Evolutionary conservation across 768 basidiomycete genomes (phyloP), one percentile per base, ranked within the genome.

Genomic region (Termitomyces sp.): DNA sequence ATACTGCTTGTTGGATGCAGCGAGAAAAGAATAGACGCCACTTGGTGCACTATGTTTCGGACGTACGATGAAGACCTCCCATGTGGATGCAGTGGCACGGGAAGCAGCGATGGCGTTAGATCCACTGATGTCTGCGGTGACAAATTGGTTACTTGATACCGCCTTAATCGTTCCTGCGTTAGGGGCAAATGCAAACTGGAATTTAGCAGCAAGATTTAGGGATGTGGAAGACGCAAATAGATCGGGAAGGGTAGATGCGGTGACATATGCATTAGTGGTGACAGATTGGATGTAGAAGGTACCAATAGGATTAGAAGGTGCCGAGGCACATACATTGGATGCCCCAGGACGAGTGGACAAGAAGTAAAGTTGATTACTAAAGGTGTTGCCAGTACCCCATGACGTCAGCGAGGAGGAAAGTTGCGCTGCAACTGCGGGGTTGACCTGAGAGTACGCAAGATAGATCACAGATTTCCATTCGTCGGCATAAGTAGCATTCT

Each of bases 381-480:
- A 69, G 3, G 68, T 67, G 44, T 70, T 73, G 6, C 70, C 71
- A 3, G 64, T 61, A 17, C 72, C 72, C 72, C 72, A 73, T 3
- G 54, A 62, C 27, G 70, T 70, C 27, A 73, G 64, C 5, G 61
- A 60, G 5, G 68, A 52, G 11, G 72, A 73, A 40, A 64, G 68
- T 40, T 58, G 48, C 17, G 67, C 68, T 4, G 72, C 70, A 3
- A 55, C 57, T 32, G 60, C 56, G 5, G 72, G 66, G 34, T 64
- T 62, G 16, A 64, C 59, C 50, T 70, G 66, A 14, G 68, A 68
- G 54, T 68, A 69, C 10, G 70, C 72, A 55, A 67, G 65, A 49
- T 73, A 67, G 48, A 73, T 73, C 42, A 73, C 61, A 16, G 64
- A 61, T 55, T 71, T 73, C 72, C 72, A 73, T 35, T 68, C 68